These are phyloP conservation scores for Herpetospermum pedunculosum DNA, from an alignment of 306 rosid species.

Conservation along the genomic window DNA sequence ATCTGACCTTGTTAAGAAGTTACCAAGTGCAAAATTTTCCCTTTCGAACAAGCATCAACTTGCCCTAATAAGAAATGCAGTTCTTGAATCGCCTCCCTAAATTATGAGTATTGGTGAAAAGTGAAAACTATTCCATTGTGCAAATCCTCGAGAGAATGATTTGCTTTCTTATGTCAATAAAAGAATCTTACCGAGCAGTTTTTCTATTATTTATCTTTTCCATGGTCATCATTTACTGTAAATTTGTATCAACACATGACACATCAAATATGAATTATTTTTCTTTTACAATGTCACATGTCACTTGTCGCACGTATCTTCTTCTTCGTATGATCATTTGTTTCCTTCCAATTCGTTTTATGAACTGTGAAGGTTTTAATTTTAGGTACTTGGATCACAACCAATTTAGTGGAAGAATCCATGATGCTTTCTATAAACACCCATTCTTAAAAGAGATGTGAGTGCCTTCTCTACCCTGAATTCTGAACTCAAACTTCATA, in stretches of 20 bases:
- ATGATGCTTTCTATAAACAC: constrained; percentile 79
- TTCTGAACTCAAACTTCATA: not conserved
- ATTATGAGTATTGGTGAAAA: not conserved
- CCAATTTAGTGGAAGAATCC: constrained; percentile 91
- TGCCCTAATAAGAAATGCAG: not conserved
- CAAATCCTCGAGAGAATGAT: not conserved
- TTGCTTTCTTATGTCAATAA: not conserved
- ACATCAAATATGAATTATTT: not conserved
- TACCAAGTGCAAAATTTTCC: not conserved
- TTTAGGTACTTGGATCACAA: constrained; percentile 88
- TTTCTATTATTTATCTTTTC: not conserved
- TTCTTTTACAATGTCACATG: not conserved
- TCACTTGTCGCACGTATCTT: not conserved
- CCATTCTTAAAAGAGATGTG: constrained; percentile 93
- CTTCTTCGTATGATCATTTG: not conserved
- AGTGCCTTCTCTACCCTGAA: no score
- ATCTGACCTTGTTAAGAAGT: not conserved
- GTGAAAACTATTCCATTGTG: not conserved
- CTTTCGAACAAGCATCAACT: not conserved
- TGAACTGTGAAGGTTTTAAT: not conserved
- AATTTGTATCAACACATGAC: no score
- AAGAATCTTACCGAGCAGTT: not conserved
- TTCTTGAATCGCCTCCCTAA: not conserved
- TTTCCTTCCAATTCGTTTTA: not conserved
- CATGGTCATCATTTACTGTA: not conserved